Base-by-base conservation (phyloP, 2,329 filamentous ascomycete species). In the Fusarium liriodendri region DNA sequence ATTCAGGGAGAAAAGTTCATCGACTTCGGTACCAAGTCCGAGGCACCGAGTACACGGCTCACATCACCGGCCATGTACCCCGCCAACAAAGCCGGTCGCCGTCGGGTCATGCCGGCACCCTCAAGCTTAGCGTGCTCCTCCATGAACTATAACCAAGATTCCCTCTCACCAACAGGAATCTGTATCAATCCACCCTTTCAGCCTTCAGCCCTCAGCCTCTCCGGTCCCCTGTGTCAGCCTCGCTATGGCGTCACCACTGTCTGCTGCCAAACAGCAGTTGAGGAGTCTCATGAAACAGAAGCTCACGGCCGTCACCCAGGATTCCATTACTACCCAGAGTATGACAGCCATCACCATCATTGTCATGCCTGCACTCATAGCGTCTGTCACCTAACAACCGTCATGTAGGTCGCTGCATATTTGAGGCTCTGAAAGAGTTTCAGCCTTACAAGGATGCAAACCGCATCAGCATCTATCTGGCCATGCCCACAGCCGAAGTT, bases 401-500 rank as follows among this genome's bases (percentile, higher is more conserved):
- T 60, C 57, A 47, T 55, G 64, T 81, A 97, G 94, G 94, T 77
- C 83, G 86, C 60, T 85, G 85, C 75, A 91, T 94, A 25, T 92
- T 92, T 74, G 87, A 90, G 63, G 85, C 88, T 8, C 84, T 98
- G 40, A 85, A 92, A 52, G 85, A 87, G 13, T 89, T 95, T 77
- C 87, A 89, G 60, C 93, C 95, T 64, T 99, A 97, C 81, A 85
- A 90, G 72, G 87, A 92, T 64, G 95, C 97, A 47, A 88, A 87
- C 69, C 89, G 90, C 62, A 90, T 99, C 78, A 95, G 94, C 76
- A 88, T 99, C 66, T 99, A 97, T 81, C 87, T 99, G 18, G 97
- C 96, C 13, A 99, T 99, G 97, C 95, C 95, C 1, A 85, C 87
- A 11, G 93, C 92, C 27, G 97, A 99, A 84, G 89, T 98, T 29